Evolutionary conservation across 805 yeast species (phyloP), one percentile per base, ranked within the genome.

Genomic region (Cyberlindnera subsufficiens): DNA sequence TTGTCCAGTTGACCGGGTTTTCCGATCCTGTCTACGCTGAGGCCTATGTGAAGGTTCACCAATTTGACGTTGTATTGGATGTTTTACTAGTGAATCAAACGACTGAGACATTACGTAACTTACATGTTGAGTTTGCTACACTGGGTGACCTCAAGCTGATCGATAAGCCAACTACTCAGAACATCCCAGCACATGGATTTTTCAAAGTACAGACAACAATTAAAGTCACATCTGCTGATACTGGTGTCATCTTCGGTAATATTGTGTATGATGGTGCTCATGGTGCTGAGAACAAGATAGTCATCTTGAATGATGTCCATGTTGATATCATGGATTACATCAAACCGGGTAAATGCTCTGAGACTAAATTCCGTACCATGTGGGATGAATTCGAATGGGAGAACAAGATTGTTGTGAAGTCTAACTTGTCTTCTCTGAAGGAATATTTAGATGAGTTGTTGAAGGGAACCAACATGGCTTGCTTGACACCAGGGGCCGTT

Each of bases 1-100:
- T 95, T 56, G 81, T 88, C 39, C 98, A 87, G 61, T 75, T 93
- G 53, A 91, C 99, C n/a, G 99, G 99, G 15, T 93, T 89, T 65
- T 86, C 96, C 0, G 99, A 93, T 63, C 96, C 98, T 17, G 95
- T 93, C 30, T 93, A 93, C 62, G 98, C 96, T 6, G 99, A 93
- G 68, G 99, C 97, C 0, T 87, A 85, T 58, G 87, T 93, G 52
- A 86, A 86, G 52, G 93, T 88, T n/a, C 96, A 90, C 58, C 98
- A 95, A 67, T 93, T 85, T 62, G 98, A 95, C 63, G 95, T 93
- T 56, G 89, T 89, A 0, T 74, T 93, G 54, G 99, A 95, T 56
- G 96, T 93, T 15, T 70, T 93, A 63, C 69, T 93, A 49, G 98
- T 93, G 37, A 93, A 93, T 63, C 99, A 93, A 69, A 93, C 99